Base-by-base conservation (phyloP, 2,329 filamentous ascomycete genomes). In the Microthyrium microscopicum region DNA sequence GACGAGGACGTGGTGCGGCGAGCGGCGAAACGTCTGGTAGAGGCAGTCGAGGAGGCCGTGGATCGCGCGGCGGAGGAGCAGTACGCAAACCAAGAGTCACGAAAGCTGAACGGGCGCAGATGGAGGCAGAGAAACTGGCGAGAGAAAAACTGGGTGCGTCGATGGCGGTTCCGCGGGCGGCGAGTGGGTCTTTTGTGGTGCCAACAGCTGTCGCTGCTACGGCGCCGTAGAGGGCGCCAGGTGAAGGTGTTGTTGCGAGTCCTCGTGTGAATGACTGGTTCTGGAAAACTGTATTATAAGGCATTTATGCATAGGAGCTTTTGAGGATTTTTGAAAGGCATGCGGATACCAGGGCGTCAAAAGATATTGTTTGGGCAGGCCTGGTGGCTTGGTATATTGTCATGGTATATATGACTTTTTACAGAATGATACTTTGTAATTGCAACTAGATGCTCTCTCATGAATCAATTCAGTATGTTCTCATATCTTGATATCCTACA, bases 61-160 rank as follows among this genome's bases (percentile, higher is more conserved):
- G 77, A n/a, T 81, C 80, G 22, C 69, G 82, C 26, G 80, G 80
- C 33, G 79, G 80, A 28, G 65, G 70, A 8, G 74, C 77, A 1
- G 70, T 77, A 15, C 68, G 84, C 44, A 91, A 91, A 54, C 81
- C 83, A 33, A 75, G 85, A 26, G 76, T 83, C 43, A 89, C 79
- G 25, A 93, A 93, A 52, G 77, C 80, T 24, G 79, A 87, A 49
- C 80, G 82, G 46, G 77, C 79, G 40, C 71, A 77, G 48, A 73
- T 82, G 55, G 82, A 91, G 46, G 69, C 71, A 28, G 82, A 91
- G 53, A 89, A 89, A 58, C 64, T 74, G 5, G 77, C 84, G 42
- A 66, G 78, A 26, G 79, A 85, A 52, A 60, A 56, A 34, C 45
- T 61, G 45, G 60, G 56, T 4, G 35, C 35, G 19, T 18, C 24